Conservation (phyloP, 2,329 filamentous ascomycete genomes). For the Aspergillus candidus region DNA sequence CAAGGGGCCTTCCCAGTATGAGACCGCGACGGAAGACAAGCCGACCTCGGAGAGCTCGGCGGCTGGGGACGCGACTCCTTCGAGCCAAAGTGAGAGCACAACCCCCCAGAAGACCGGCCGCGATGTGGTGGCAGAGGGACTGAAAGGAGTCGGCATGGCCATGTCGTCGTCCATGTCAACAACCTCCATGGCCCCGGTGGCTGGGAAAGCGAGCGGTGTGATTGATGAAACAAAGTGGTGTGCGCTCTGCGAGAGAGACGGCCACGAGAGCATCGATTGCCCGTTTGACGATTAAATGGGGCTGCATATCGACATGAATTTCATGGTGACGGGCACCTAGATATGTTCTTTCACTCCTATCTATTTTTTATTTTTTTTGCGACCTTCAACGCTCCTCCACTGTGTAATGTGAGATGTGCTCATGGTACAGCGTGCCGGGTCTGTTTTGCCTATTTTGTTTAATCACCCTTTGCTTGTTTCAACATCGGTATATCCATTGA, state of each 20-base stretch:
- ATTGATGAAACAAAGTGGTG: slow-evolving; percentile 91
- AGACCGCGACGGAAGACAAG: slow-evolving; percentile 11
- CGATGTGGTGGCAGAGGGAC: slow-evolving; percentile 38
- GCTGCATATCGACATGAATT: slow-evolving; percentile 4
- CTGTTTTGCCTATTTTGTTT: slow-evolving; percentile 7
- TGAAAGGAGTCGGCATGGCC: slow-evolving; percentile 36
- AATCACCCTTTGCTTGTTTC: slow-evolving; percentile 6
- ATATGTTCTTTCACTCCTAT: slow-evolving; percentile 1
- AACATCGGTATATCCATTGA: slow-evolving; percentile 2
- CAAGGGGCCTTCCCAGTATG: slow-evolving; percentile 11
- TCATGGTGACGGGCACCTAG: neutral
- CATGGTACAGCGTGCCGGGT: slow-evolving; percentile 18
- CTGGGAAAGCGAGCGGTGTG: slow-evolving; percentile 70
- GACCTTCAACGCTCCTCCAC: neutral
- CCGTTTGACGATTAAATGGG: slow-evolving; percentile 67
- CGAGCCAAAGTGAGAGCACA: slow-evolving; percentile 12
- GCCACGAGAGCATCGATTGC: slow-evolving; percentile 92
- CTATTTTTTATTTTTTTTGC: neutral
- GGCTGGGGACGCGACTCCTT: slow-evolving; percentile 9
- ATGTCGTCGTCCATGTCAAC: slow-evolving; percentile 7
- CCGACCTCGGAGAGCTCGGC: slow-evolving; percentile 13
- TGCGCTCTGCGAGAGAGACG: slow-evolving; percentile 90
- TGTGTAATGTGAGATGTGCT: slow-evolving; percentile 14
- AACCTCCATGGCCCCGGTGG: slow-evolving; percentile 55
- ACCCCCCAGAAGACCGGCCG: slow-evolving; percentile 35